Percentiles rank a stretch among this genome's conserved stretches.
Conservation (phyloP, 768 basidiomycete species). For the Leccinum boreale region DNA sequence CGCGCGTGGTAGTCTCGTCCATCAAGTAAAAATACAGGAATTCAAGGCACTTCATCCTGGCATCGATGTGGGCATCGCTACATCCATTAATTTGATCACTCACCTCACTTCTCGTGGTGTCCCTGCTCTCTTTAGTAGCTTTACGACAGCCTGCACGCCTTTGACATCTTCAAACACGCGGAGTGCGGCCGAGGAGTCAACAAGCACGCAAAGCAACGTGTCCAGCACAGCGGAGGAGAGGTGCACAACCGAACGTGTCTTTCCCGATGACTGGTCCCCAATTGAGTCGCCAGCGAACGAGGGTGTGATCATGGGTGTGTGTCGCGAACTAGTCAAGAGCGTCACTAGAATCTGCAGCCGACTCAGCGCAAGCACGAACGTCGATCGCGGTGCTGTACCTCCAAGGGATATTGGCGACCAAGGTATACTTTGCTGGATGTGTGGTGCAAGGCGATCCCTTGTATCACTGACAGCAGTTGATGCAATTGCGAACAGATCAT, state of each 20-base stretch:
- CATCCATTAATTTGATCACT: constrained; percentile 45
- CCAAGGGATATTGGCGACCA: constrained; percentile 62
- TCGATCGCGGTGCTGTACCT: constrained; percentile 41
- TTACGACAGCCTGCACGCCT: constrained; percentile 83
- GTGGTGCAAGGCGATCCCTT: constrained; percentile 75
- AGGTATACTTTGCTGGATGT: constrained; percentile 63
- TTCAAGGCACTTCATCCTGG: constrained; percentile 93
- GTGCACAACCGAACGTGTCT: constrained; percentile 28
- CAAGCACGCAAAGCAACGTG: constrained; percentile 83
- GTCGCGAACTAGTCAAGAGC: constrained; percentile 67
- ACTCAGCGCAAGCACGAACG: constrained; percentile 5
- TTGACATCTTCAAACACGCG: constrained; percentile 74
- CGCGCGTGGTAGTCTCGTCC: constrained; percentile 56
- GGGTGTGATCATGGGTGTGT: constrained; percentile 40
- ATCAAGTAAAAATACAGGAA: constrained; percentile 94
- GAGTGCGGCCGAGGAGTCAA: constrained; percentile 73
- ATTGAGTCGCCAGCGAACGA: constrained; percentile 1
- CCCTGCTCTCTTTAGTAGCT: constrained; percentile 79
- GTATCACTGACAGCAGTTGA: constrained; percentile 64
- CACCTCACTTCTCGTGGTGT: constrained; percentile 88
- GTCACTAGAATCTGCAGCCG: constrained; percentile 63
- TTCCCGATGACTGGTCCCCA: constrained; percentile 19
- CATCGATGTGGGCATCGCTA: constrained; percentile 1
- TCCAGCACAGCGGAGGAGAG: constrained; percentile 80
- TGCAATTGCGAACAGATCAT: constrained; percentile 50